phyloP scores from a whole-genome alignment of 73 alveolate genomes.

The Paramecium sonneborni region DNA sequence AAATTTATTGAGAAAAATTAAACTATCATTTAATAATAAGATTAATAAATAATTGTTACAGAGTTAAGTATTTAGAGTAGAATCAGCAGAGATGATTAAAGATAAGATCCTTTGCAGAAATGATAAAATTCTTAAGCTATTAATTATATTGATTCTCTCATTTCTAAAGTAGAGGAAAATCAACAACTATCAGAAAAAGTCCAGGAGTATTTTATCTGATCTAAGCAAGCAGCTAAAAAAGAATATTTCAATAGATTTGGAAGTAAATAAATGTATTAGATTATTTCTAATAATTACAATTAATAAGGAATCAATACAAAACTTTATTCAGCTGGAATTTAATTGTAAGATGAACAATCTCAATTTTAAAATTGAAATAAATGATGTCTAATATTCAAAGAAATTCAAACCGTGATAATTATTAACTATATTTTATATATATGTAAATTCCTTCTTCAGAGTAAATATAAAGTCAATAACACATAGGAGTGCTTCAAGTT shows the following conservation, averaged over 20 bases:
- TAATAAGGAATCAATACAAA: constrained; percentile 3
- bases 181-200: background rate
- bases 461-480: background rate
- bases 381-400: background rate
- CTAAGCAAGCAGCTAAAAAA: background rate
- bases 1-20: background rate
- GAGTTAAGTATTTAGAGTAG: background rate
- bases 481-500: background rate
- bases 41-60: background rate
- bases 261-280: background rate
- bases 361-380: background rate
- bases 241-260: constrained; percentile 4
- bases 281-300: background rate
- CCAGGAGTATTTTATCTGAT: background rate
- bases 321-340: background rate
- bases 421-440: background rate
- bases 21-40: background rate
- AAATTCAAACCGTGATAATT: background rate
- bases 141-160: background rate
- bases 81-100: background rate
- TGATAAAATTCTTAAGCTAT: background rate
- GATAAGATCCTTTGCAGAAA: background rate
- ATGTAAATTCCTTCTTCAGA: background rate
- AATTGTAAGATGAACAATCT: background rate
- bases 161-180: background rate